These are phyloP conservation scores for Blastocrithidia nonstop DNA, from an alignment of 208 protist genomes.

Conservation along the genomic window DNA sequence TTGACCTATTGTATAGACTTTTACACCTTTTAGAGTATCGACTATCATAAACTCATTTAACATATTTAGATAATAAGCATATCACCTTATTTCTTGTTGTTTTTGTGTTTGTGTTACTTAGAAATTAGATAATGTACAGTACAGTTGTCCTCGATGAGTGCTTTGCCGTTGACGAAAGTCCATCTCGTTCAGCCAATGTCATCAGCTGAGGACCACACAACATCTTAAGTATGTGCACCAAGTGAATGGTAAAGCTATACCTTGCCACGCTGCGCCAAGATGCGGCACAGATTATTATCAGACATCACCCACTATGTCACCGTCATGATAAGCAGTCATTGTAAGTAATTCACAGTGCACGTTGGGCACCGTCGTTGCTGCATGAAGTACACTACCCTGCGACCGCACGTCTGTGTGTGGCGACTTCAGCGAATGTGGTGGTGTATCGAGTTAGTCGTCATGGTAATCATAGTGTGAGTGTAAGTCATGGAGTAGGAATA, in stretches of 20 bases:
- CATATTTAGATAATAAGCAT: slow-evolving; percentile 1
- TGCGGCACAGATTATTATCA: slow-evolving; percentile 11
- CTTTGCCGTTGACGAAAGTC: slow-evolving; percentile 19
- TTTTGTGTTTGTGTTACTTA: not conserved
- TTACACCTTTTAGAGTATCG: too few species aligned
- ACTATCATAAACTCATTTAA: too few species aligned
- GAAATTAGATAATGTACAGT: too few species aligned
- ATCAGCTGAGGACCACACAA: slow-evolving; percentile 72
- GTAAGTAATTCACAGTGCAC: slow-evolving; percentile 29
- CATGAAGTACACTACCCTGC: slow-evolving; percentile 48
- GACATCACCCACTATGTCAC: slow-evolving; percentile 14
- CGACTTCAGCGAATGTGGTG: slow-evolving; percentile 36
- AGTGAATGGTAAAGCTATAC: slow-evolving; percentile 39
- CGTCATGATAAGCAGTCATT: slow-evolving; percentile 8
- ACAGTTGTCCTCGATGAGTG: slow-evolving; percentile 11
- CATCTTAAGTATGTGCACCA: slow-evolving; percentile 50
- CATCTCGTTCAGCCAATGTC: slow-evolving; percentile 18
- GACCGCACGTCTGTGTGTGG: slow-evolving; percentile 37
- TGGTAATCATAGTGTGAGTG: slow-evolving; percentile 6
- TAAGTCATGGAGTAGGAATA: slow-evolving; percentile 25
- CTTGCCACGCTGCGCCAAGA: slow-evolving; percentile 16
- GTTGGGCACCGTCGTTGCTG: slow-evolving; percentile 35
- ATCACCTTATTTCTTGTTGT: not conserved
- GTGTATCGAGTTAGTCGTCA: slow-evolving; percentile 53
- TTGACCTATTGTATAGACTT: too few species aligned